Evolutionary conservation across 2,329 filamentous ascomycete species (phyloP).

Genomic region (Arthrobotrys megalospora): DNA sequence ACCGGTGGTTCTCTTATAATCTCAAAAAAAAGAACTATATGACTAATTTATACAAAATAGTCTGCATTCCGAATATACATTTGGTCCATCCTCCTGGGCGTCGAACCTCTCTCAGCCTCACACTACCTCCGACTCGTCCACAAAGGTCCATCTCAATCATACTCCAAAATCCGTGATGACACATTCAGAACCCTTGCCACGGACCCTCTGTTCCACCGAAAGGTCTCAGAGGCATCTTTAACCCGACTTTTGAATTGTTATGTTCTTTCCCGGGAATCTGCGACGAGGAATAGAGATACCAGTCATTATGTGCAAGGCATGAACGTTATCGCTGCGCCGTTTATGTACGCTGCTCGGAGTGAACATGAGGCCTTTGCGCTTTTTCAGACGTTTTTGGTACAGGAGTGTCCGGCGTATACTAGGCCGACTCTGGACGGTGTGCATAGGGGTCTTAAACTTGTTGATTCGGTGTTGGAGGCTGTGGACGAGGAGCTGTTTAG

Average conservation of each 20-base stretch:
- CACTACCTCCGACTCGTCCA: constrained; percentile 91
- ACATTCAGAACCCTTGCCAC: constrained; percentile 97
- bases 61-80: constrained; percentile 94
- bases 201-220: constrained; percentile 94
- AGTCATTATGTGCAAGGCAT: constrained; percentile 91
- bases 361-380: constrained; percentile 95
- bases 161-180: constrained; percentile 98
- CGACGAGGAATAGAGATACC: constrained; percentile 91
- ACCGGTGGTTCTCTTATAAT: not conserved
- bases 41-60: constrained; percentile 69
- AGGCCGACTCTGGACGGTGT: constrained; percentile 97
- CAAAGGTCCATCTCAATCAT: constrained; percentile 91
- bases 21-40: not conserved
- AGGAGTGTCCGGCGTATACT: constrained; percentile 93
- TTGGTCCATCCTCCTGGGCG: constrained; percentile 93
- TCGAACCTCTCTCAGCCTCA: constrained; percentile 86
- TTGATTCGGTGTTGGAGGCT: constrained; percentile 91
- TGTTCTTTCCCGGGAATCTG: constrained; percentile 70
- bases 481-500: constrained; percentile 89
- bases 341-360: constrained; percentile 92
- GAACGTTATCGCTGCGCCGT: constrained; percentile 97
- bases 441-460: constrained; percentile 88
- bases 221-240: constrained; percentile 94
- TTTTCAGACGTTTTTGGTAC: constrained; percentile 88
- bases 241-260: constrained; percentile 91